These are phyloP conservation scores for Aotearoamyces nothofagi DNA, from an alignment of 2,329 filamentous ascomycete genomes.

Conservation along the genomic window DNA sequence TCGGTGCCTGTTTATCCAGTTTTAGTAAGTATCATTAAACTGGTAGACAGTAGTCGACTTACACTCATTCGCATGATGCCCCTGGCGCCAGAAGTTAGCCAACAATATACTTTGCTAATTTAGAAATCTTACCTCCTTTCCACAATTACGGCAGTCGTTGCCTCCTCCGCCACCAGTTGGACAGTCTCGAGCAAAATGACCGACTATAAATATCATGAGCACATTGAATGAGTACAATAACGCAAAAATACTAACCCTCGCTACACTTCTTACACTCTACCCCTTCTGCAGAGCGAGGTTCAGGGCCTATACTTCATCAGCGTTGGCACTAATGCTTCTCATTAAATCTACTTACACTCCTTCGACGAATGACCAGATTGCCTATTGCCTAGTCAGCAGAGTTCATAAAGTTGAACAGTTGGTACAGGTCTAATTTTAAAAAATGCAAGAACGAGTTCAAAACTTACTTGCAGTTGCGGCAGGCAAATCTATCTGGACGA, in stretches of 20 bases:
- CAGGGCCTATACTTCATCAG: no score
- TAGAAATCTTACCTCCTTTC: no score
- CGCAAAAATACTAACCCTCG: constrained; percentile 12
- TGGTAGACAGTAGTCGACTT: constrained; percentile 1
- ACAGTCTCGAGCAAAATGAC: constrained; percentile 49
- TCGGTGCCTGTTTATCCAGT: constrained; percentile 18
- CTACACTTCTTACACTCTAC: constrained; percentile 21
- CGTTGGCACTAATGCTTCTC: no score
- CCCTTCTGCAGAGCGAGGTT: constrained; percentile 40
- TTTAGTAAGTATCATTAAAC: neutral
- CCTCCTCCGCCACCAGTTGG: constrained; percentile 41
- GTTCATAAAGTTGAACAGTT: constrained; percentile 5
- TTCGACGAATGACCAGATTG: constrained; percentile 18
- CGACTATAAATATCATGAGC: constrained; percentile 27
- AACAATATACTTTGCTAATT: no score
- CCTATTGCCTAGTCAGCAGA: constrained; percentile 20
- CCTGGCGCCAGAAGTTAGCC: no score
- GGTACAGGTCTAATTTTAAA: no score
- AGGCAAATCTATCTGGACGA: constrained; percentile 47
- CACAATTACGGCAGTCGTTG: constrained; percentile 40
- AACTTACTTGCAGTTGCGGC: constrained; percentile 49
- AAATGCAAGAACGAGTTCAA: constrained; percentile 11
- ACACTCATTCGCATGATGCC: constrained; percentile 40
- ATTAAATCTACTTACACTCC: no score
- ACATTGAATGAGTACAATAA: constrained; percentile 1